Conservation (phyloP, 2,329 filamentous ascomycete species). For the Leptographium flavum region DNA sequence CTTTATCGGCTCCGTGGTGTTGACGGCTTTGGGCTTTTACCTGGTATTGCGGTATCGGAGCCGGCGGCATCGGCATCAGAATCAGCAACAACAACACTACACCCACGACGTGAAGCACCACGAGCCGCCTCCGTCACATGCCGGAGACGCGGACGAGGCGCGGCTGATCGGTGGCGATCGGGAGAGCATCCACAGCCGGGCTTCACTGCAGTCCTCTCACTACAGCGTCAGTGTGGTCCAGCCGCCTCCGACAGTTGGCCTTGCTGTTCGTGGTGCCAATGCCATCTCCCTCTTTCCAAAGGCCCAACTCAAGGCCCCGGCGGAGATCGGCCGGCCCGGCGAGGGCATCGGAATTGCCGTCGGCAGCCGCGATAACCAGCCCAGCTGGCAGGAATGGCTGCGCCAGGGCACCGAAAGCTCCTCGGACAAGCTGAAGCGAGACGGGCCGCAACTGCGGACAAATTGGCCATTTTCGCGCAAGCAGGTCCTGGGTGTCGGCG, state of each 20-base stretch:
- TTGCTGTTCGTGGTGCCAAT: too few species aligned
- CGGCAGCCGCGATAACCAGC: not conserved
- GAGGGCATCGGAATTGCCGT: not conserved
- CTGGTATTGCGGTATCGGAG: slow-evolving; percentile 18
- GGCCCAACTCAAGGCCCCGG: too few species aligned
- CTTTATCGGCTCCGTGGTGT: slow-evolving; percentile 25
- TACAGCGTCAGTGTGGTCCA: not conserved
- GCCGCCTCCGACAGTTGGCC: not conserved
- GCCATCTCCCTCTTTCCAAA: slow-evolving; percentile 16
- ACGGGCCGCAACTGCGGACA: not conserved
- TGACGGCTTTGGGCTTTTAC: slow-evolving; percentile 23
- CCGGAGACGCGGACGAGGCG: slow-evolving; percentile 14
- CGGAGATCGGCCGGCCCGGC: not conserved
- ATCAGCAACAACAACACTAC: too few species aligned
- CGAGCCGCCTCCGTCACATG: slow-evolving; percentile 2
- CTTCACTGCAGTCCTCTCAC: not conserved
- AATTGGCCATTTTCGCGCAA: slow-evolving; percentile 7
- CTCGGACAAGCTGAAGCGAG: slow-evolving; percentile 17
- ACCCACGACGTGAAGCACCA: slow-evolving; percentile 2
- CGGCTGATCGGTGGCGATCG: slow-evolving; percentile 9
- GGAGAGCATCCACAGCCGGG: too few species aligned
- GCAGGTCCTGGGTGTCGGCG: slow-evolving; percentile 8
- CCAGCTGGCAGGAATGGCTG: not conserved
- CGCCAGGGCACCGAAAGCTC: slow-evolving; percentile 19
- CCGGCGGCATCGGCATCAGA: too few species aligned